Evolutionary conservation across 306 rosid species (phyloP).

Genomic region (Alnus rubra): DNA sequence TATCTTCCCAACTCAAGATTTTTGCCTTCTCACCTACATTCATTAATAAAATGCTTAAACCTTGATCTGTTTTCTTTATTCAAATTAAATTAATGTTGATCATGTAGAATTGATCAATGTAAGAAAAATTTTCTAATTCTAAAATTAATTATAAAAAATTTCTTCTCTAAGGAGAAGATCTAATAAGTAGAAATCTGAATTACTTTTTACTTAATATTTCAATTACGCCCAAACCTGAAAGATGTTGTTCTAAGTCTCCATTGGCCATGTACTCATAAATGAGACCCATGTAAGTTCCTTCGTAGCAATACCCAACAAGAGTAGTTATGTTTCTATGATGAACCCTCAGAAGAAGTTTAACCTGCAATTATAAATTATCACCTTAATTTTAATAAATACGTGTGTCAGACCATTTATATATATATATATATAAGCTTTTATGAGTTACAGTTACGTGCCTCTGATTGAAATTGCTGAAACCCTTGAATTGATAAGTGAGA

Average conservation of each 20-base stretch:
- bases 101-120: neutral
- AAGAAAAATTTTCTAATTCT: no score
- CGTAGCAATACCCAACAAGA: conserved; percentile 41
- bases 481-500: conserved; percentile 46
- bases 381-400: neutral
- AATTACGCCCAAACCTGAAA: conserved; percentile 27
- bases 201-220: neutral
- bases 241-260: conserved; percentile 37
- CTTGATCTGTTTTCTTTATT: neutral
- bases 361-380: conserved; percentile 11
- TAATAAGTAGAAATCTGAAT: neutral
- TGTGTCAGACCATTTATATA: no score
- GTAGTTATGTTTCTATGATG: conserved; percentile 41
- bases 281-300: conserved; percentile 29
- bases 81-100: neutral
- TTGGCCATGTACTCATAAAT: conserved; percentile 45
- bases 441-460: conserved; percentile 36
- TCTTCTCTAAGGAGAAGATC: no score
- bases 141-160: no score
- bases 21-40: conserved; percentile 9
- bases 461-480: conserved; percentile 51
- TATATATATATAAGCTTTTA: neutral
- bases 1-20: conserved; percentile 45
- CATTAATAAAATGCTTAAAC: neutral
- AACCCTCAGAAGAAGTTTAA: conserved; percentile 33